phyloP scores from a whole-genome alignment of 192 early-diverging fungal species.

The Spinellus fusiger region DNA sequence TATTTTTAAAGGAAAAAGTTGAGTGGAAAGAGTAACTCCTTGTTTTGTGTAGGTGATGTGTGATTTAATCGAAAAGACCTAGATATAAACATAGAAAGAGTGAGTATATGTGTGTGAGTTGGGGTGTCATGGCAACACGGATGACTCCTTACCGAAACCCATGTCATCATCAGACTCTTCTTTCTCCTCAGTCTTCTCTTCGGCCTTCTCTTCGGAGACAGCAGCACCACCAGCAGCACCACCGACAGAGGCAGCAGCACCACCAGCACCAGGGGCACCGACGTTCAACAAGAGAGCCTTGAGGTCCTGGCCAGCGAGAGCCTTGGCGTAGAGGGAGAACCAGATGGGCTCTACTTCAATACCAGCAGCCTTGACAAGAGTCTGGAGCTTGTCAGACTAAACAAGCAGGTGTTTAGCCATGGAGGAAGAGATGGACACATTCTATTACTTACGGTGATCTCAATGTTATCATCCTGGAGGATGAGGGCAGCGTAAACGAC shows the following conservation, averaged over 20 bases:
- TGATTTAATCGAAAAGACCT: slow-evolving; percentile 24
- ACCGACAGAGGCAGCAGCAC: slow-evolving; percentile 31
- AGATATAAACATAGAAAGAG: neutral
- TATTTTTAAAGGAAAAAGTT: neutral
- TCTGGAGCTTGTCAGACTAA: slow-evolving; percentile 89
- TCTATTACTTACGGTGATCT: slow-evolving; percentile 80
- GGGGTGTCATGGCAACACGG: neutral
- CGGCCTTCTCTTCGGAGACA: slow-evolving; percentile 30
- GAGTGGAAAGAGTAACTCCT: neutral
- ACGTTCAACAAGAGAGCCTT: slow-evolving; percentile 86
- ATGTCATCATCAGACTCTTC: slow-evolving; percentile 80
- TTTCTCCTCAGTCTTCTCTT: slow-evolving; percentile 56
- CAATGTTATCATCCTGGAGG: slow-evolving; percentile 96
- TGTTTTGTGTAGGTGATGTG: neutral
- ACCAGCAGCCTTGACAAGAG: slow-evolving; percentile 89
- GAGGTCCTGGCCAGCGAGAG: slow-evolving; percentile 90
- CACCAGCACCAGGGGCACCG: slow-evolving; percentile 59
- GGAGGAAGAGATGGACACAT: neutral
- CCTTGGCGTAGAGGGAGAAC: slow-evolving; percentile 97
- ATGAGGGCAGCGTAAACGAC: slow-evolving; percentile 89
- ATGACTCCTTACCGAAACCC: slow-evolving; percentile 65
- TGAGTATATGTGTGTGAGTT: neutral
- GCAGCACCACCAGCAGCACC: slow-evolving; percentile 38
- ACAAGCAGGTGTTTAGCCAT: neutral
- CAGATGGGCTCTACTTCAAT: slow-evolving; percentile 91